phyloP scores from a whole-genome alignment of 805 yeast genomes.

The Ascoidea rubescens region DNA sequence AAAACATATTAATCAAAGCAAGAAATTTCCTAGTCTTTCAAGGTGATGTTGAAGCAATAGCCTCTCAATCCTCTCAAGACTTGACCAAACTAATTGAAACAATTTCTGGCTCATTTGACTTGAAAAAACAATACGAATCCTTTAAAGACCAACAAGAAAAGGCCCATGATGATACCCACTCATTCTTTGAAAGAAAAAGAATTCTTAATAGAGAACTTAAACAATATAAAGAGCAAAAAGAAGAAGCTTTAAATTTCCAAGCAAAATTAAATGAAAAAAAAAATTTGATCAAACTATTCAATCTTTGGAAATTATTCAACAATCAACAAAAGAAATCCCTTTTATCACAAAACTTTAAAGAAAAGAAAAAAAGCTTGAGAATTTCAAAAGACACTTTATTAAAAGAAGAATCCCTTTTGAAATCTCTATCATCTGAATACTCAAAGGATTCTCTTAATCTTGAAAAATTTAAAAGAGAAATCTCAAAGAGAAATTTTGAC shows the following conservation, averaged over 20 bases:
- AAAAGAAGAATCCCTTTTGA: constrained; percentile 23
- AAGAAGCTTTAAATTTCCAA: constrained; percentile 57
- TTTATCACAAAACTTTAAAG: constrained; percentile 14
- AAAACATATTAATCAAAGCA: constrained; percentile 78
- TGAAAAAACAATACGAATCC: constrained; percentile 48
- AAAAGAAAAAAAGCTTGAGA: constrained; percentile 13
- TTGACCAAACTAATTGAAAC: constrained; percentile 65
- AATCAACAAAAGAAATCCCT: constrained; percentile 25
- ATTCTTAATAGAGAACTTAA: constrained; percentile 59
- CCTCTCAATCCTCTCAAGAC: constrained; percentile 71
- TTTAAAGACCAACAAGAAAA: constrained; percentile 50
- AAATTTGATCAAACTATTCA: constrained; percentile 30
- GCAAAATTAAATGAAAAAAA: constrained; percentile 34
- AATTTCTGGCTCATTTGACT: constrained; percentile 70
- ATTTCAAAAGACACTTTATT: constrained; percentile 21
- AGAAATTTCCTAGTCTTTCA: constrained; percentile 88
- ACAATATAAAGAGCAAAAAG: constrained; percentile 64
- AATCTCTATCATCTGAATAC: constrained; percentile 25
- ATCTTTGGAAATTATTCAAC: constrained; percentile 55
- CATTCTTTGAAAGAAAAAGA: constrained; percentile 55
- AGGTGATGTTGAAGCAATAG: constrained; percentile 92
- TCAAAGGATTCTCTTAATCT: constrained; percentile 30
- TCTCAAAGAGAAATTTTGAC: constrained; percentile 22
- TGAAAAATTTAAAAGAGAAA: constrained; percentile 24
- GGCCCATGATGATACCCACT: constrained; percentile 49